These are phyloP conservation scores for Fusarium liriodendri DNA, from an alignment of 2,329 filamentous ascomycete genomes.

Conservation along the genomic window DNA sequence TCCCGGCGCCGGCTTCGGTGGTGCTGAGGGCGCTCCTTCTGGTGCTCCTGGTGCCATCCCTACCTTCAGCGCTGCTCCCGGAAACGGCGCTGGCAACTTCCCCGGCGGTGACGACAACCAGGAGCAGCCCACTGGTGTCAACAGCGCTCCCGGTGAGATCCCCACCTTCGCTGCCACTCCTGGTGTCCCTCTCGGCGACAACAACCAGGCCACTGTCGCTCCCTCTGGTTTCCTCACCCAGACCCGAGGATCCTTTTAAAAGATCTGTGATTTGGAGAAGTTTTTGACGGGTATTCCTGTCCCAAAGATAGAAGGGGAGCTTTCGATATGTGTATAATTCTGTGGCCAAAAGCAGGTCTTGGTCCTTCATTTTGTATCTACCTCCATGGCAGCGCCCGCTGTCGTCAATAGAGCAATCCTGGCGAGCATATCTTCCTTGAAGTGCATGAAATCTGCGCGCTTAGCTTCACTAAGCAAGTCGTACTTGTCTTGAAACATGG, in stretches of 20 bases:
- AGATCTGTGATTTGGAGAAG: constrained; percentile 12
- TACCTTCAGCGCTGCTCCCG: constrained; percentile 29
- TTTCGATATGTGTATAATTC: constrained; percentile 37
- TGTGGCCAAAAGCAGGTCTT: constrained; percentile 42
- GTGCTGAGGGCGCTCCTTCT: background rate
- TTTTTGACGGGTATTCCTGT: constrained; percentile 13
- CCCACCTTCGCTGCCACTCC: constrained; percentile 13
- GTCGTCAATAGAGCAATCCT: constrained; percentile 61
- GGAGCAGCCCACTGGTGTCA: background rate
- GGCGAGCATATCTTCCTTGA: constrained; percentile 71
- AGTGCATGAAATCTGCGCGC: constrained; percentile 69
- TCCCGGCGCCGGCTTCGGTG: constrained; percentile 11
- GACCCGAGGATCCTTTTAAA: constrained; percentile 21
- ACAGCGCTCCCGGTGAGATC: background rate
- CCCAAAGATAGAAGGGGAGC: constrained; percentile 26
- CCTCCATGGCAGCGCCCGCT: constrained; percentile 47
- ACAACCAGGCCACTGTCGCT: constrained; percentile 1
- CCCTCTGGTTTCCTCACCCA: constrained; percentile 24
- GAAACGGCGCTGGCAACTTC: constrained; percentile 21
- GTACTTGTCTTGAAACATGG: constrained; percentile 81
- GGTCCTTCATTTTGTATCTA: constrained; percentile 45
- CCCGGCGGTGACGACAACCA: background rate
- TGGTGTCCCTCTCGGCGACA: constrained; percentile 1
- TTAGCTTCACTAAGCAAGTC: constrained; percentile 76
- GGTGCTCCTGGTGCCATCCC: constrained; percentile 8